These are phyloP conservation scores for Hortiboletus rubellus DNA, from an alignment of 1,284 basidiomycete species.

Conservation along the genomic window DNA sequence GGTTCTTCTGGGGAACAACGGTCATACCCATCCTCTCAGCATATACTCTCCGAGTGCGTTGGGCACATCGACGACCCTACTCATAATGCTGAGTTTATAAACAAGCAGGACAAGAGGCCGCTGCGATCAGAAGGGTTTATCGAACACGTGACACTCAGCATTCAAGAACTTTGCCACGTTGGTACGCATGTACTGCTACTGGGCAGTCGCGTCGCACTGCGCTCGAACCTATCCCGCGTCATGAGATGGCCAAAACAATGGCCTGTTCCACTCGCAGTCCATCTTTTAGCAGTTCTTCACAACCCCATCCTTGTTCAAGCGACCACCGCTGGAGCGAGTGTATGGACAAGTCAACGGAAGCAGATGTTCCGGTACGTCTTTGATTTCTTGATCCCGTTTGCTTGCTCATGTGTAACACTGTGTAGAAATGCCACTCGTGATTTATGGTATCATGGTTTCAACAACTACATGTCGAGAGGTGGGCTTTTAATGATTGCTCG, in stretches of 20 bases:
- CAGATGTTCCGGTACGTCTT: conserved; percentile 55
- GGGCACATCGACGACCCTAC: conserved; percentile 55
- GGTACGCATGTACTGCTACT: too few species aligned
- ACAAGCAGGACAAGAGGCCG: not conserved
- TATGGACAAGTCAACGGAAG: conserved; percentile 64
- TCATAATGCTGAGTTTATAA: conserved; percentile 39
- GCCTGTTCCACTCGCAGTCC: conserved; percentile 54
- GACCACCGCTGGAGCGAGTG: conserved; percentile 34
- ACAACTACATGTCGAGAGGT: conserved; percentile 80
- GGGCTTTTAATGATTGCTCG: conserved; percentile 24
- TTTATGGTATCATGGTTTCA: conserved; percentile 82
- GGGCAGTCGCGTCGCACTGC: conserved; percentile 4
- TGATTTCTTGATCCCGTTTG: not conserved
- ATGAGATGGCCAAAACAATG: conserved; percentile 70
- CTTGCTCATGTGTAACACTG: conserved; percentile 1
- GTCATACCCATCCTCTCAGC: conserved; percentile 73
- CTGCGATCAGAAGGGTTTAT: not conserved
- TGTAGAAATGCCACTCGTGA: conserved; percentile 66
- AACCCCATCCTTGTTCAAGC: conserved; percentile 40
- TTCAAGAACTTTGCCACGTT: conserved; percentile 13
- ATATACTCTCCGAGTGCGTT: conserved; percentile 66
- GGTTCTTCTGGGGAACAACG: not conserved
- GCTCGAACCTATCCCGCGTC: conserved; percentile 19
- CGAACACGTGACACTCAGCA: conserved; percentile 25
- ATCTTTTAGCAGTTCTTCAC: conserved; percentile 49